Evolutionary conservation across 805 yeast genomes (phyloP), one percentile per base, ranked within the genome.

Genomic region (Starmerella sp.): DNA sequence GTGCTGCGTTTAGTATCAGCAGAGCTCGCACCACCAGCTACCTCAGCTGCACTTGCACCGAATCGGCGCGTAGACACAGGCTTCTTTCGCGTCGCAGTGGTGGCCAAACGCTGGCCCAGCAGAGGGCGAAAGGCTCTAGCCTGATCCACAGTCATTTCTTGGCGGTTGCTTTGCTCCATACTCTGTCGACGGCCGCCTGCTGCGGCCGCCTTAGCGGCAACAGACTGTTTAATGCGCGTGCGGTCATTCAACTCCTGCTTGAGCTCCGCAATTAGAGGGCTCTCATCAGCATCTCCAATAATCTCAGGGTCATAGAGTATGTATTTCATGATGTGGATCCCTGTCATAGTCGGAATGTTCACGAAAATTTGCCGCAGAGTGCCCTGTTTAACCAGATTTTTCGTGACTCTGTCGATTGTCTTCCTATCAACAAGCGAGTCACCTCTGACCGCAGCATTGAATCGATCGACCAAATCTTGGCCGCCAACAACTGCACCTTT

Each of bases 391-490:
- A 66, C 67, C 32, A 80, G 66, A 4, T 62, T 55, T 0, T 61
- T 58, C 0, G 77, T 69, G 58, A 79, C 83, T 6, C 75, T 73
- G 6, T 65, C 62, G 11, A 78, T 62, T 0, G 90, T 84, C 52
- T 74, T 75, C 36, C 78, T 74, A 60, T 84, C 90, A 15, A 81
- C 71, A 1, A 66, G 66, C 13, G 77, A 71, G 0, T 75, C 75
- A 58, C 59, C 51, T 0, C 47, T 29, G 9, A 50, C 57, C 2
- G 56, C 48, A 3, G 69, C 72, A n/a, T 79, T 72, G 1, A 82
- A 60, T 5, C 63, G 66, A 9, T 69, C 71, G 39, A 71, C 63
- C 37, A 82, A 68, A 9, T 65, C 68, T 14, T 61, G 63, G n/a
- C 77, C 75, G 0, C 77, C 69, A 31, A 71, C 71, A 5, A 73